Conservation (phyloP, 2,329 filamentous ascomycete genomes). For the Trichoderma sp. region DNA sequence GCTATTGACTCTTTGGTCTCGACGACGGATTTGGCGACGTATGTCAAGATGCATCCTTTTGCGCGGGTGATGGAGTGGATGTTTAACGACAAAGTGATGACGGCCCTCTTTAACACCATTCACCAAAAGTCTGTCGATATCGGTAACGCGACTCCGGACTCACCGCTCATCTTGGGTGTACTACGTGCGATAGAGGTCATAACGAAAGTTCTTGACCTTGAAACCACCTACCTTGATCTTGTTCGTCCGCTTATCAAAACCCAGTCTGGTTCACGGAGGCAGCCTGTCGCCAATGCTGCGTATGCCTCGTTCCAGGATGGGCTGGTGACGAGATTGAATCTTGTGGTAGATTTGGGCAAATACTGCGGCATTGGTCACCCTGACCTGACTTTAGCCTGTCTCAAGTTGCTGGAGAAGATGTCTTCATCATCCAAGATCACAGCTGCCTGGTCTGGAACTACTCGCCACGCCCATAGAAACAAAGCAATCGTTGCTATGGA, state of each 20-base stretch:
- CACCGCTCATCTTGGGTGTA: conserved; percentile 78
- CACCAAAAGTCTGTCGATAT: conserved; percentile 75
- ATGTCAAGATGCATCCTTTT: conserved; percentile 88
- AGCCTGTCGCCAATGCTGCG: conserved; percentile 65
- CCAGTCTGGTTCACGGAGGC: conserved; percentile 59
- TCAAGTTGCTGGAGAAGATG: conserved; percentile 82
- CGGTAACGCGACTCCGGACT: conserved; percentile 71
- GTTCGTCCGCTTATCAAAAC: conserved; percentile 76
- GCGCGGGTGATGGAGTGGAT: conserved; percentile 97
- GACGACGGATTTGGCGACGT: conserved; percentile 73
- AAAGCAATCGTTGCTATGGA: conserved; percentile 88
- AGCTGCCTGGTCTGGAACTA: conserved; percentile 64
- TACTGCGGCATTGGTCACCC: conserved; percentile 86
- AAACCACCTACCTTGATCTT: conserved; percentile 88
- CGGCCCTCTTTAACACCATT: conserved; percentile 73
- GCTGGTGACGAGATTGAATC: conserved; percentile 73
- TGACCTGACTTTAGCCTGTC: conserved; percentile 74
- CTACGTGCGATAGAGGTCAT: conserved; percentile 82
- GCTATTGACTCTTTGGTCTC: conserved; percentile 74
- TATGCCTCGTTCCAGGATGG: conserved; percentile 93
- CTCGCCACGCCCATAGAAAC: conserved; percentile 68
- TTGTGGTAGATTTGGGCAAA: conserved; percentile 80
- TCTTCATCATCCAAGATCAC: conserved; percentile 81
- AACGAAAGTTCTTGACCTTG: conserved; percentile 78
- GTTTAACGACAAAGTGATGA: conserved; percentile 88